Conservation (phyloP, 371 early-diverging fungal genomes). For the Mortierella sp. region DNA sequence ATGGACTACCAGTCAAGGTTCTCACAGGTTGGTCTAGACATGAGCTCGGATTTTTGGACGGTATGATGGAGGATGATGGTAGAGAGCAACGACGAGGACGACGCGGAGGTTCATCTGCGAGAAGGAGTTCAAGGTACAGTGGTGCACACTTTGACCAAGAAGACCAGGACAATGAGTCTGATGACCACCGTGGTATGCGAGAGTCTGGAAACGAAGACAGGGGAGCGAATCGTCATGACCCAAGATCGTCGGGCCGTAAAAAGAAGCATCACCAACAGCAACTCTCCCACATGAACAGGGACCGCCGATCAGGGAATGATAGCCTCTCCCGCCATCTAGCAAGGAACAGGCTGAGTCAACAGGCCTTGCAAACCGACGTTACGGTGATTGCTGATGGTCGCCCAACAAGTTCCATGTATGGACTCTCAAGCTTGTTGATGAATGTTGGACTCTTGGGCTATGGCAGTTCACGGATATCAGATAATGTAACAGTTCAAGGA, state of each 20-base stretch:
- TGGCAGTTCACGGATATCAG: background rate
- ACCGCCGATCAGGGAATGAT: background rate
- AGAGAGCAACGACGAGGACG: constrained; percentile 4
- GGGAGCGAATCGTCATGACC: background rate
- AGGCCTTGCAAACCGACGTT: background rate
- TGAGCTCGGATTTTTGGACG: constrained; percentile 45
- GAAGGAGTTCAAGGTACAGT: background rate
- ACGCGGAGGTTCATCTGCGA: background rate
- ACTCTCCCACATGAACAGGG: constrained; percentile 9
- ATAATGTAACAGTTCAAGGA: too few species aligned
- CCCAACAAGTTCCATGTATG: constrained; percentile 27
- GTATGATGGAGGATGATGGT: constrained; percentile 33
- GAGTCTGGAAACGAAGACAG: background rate
- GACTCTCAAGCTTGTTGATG: constrained; percentile 38
- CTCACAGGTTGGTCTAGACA: constrained; percentile 29
- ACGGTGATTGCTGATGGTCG: background rate
- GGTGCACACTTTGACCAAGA: background rate
- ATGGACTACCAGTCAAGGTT: constrained; percentile 36
- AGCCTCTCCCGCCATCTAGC: background rate
- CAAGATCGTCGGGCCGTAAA: constrained; percentile 12
- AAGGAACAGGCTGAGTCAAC: background rate
- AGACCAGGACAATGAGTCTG: background rate
- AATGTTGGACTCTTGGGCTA: constrained; percentile 28
- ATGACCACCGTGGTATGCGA: background rate
- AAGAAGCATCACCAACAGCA: constrained; percentile 41